phyloP scores from a whole-genome alignment of 208 protist species.

The Kentomonas sorsogonicus region DNA sequence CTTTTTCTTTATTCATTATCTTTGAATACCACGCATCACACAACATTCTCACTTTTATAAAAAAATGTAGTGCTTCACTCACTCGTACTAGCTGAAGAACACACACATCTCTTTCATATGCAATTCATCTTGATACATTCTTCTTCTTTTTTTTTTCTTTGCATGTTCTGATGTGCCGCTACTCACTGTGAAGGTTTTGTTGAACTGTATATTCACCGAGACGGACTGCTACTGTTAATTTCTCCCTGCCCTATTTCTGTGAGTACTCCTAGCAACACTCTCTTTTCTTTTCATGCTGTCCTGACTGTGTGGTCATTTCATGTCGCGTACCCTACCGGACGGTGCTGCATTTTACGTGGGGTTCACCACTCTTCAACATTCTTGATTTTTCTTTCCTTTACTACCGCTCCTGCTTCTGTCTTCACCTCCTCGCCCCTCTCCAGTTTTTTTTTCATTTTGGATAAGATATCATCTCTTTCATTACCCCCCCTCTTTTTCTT shows the following conservation, averaged over 20 bases:
- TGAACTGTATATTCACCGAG: too few relatives aligned
- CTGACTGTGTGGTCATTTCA: neutral
- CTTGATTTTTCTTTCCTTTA: neutral
- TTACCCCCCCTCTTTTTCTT: neutral
- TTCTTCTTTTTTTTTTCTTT: conserved; percentile 3
- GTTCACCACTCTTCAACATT: neutral
- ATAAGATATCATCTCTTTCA: neutral
- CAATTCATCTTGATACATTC: neutral
- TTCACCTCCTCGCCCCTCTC: neutral
- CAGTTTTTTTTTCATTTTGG: too few relatives aligned
- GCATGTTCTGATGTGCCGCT: neutral
- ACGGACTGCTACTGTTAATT: too few relatives aligned
- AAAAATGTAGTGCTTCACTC: neutral
- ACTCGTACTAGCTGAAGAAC: neutral
- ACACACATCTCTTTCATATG: conserved; percentile 1
- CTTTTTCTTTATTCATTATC: neutral
- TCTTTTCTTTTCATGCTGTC: neutral
- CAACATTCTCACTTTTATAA: neutral
- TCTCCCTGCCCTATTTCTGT: too few relatives aligned
- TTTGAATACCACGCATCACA: neutral
- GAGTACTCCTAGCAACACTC: neutral
- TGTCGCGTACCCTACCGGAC: neutral
- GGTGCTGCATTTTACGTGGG: neutral
- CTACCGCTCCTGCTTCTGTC: neutral
- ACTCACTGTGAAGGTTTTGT: too few relatives aligned